phyloP scores from a whole-genome alignment of 441 rosid genomes.

The Adansonia rubrostipa region DNA sequence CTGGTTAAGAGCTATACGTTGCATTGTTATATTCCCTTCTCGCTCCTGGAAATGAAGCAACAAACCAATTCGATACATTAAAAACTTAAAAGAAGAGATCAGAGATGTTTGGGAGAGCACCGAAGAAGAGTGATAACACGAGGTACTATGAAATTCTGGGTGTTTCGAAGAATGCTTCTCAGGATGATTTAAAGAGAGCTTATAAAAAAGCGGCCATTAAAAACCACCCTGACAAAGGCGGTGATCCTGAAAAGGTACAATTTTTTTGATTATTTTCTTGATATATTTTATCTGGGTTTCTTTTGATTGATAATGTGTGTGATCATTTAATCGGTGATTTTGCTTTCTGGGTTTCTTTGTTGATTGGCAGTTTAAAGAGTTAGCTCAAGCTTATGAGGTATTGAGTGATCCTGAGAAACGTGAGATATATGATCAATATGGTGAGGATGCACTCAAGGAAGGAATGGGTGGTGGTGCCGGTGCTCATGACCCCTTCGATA shows the following conservation, averaged over 20 bases:
- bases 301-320: not conserved
- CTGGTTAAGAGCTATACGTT: slow-evolving; percentile 5
- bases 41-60: not conserved
- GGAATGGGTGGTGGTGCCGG: slow-evolving; percentile 78
- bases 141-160: slow-evolving; percentile 75
- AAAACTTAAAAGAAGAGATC: not conserved
- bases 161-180: slow-evolving; percentile 60
- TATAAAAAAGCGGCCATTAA: slow-evolving; percentile 74
- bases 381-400: slow-evolving; percentile 94
- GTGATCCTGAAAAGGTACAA: slow-evolving; percentile 79
- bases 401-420: slow-evolving; percentile 90
- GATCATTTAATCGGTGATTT: not conserved
- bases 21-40: not conserved
- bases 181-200: slow-evolving; percentile 74
- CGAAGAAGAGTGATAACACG: slow-evolving; percentile 66
- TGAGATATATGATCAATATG: slow-evolving; percentile 87
- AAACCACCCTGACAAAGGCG: slow-evolving; percentile 86
- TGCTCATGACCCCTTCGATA: slow-evolving; percentile 81
- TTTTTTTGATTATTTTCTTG: not conserved
- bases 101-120: slow-evolving; percentile 73
- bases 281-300: not conserved
- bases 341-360: not conserved
- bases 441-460: slow-evolving; percentile 93
- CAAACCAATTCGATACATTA: not conserved
- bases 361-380: slow-evolving; percentile 70